These are phyloP conservation scores for Punica granatum DNA, from an alignment of 345 rosid genomes.

Conservation along the genomic window DNA sequence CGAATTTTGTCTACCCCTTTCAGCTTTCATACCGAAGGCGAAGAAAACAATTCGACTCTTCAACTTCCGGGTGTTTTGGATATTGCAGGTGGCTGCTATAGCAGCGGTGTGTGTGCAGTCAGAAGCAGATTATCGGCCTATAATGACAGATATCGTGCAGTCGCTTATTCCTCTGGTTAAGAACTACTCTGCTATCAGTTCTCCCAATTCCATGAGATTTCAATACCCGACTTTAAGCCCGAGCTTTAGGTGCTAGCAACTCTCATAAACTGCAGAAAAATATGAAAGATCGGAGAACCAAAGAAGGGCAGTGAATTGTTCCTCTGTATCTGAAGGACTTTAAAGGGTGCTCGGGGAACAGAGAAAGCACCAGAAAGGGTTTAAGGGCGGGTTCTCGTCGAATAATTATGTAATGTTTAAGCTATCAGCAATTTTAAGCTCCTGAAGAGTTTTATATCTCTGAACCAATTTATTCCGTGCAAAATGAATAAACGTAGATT, in stretches of 20 bases:
- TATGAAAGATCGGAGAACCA: neutral
- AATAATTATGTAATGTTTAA: neutral
- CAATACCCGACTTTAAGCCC: constrained; percentile 23
- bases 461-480: neutral
- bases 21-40: neutral
- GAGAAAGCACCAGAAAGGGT: too few species aligned
- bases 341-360: too few species aligned
- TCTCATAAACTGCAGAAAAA: neutral
- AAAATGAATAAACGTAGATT: too few species aligned
- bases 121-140: constrained; percentile 85
- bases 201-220: constrained; percentile 34
- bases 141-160: constrained; percentile 95
- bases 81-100: constrained; percentile 68
- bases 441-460: neutral
- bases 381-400: too few species aligned
- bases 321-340: neutral
- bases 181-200: constrained; percentile 29
- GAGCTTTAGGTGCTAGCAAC: constrained; percentile 10
- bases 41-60: neutral
- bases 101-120: constrained; percentile 89
- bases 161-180: constrained; percentile 73
- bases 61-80: neutral
- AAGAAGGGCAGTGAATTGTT: neutral
- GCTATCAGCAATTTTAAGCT: neutral
- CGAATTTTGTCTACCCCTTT: neutral